A percentile compares a stretch with the other conserved stretches of the same genome.
These are phyloP conservation scores for Hericium rajendrae DNA, from an alignment of 768 basidiomycete species.

Conservation along the genomic window DNA sequence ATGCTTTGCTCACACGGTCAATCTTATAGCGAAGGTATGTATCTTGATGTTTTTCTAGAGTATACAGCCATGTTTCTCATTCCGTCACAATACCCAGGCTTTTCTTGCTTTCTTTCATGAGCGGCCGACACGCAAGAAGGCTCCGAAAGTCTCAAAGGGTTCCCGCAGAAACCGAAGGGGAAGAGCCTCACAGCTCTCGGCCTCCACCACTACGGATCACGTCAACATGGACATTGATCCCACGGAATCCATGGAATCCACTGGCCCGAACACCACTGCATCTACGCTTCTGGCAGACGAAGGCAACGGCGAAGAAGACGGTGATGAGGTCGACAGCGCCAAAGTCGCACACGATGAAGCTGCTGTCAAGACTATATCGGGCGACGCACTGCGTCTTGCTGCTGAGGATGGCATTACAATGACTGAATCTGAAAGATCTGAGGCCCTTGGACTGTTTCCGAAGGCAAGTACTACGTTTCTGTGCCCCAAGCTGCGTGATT, in stretches of 20 bases:
- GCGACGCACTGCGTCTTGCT: background rate
- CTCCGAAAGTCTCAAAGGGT: background rate
- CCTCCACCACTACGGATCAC: too few relatives aligned
- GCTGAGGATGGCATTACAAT: background rate
- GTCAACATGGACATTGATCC: too few relatives aligned
- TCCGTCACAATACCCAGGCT: too few relatives aligned
- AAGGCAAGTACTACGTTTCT: too few relatives aligned
- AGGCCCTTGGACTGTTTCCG: background rate
- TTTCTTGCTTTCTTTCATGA: slow-evolving; percentile 15
- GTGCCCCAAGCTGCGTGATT: too few relatives aligned
- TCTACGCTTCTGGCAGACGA: background rate
- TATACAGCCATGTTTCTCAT: too few relatives aligned
- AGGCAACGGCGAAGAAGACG: background rate
- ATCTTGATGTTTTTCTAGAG: too few relatives aligned
- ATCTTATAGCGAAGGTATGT: slow-evolving; percentile 28
- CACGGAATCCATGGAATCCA: too few relatives aligned
- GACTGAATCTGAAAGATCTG: background rate
- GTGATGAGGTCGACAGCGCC: background rate
- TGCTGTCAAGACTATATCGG: background rate
- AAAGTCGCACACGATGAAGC: background rate
- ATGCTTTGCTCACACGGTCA: slow-evolving; percentile 8
- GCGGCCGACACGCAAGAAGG: slow-evolving; percentile 15
- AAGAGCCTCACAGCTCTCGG: background rate
- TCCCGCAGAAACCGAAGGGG: background rate
- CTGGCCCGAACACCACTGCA: too few relatives aligned